phyloP scores from a whole-genome alignment of 805 yeast species.

The Yamadazyma laniorum region DNA sequence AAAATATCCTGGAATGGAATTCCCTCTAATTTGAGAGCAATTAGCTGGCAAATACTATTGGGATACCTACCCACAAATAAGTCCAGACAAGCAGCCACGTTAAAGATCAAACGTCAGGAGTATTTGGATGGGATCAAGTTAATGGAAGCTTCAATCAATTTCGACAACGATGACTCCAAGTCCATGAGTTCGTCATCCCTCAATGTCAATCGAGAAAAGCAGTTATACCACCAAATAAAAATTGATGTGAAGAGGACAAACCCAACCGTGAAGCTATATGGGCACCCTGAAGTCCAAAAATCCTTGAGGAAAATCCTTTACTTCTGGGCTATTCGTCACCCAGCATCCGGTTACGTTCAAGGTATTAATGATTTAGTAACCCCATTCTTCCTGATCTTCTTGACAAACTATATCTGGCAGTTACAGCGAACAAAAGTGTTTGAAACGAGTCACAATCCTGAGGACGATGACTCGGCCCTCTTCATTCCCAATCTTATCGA shows the following conservation, averaged over 20 bases:
- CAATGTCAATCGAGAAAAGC: slow-evolving; percentile 35
- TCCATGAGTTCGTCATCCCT: slow-evolving; percentile 17
- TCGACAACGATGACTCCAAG: slow-evolving; percentile 26
- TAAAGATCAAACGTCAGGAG: slow-evolving; percentile 81
- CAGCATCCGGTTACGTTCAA: slow-evolving; percentile 97
- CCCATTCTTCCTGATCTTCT: slow-evolving; percentile 86
- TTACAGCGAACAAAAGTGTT: slow-evolving; percentile 24
- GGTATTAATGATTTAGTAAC: slow-evolving; percentile 94
- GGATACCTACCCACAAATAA: slow-evolving; percentile 90
- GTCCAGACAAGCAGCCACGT: slow-evolving; percentile 65
- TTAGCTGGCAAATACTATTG: slow-evolving; percentile 83
- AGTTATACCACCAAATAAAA: slow-evolving; percentile 92
- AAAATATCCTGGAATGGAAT: slow-evolving; percentile 93
- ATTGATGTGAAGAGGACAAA: slow-evolving; percentile 95
- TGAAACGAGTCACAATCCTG: slow-evolving; percentile 8
- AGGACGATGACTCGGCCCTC: slow-evolving; percentile 22
- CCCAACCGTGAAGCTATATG: slow-evolving; percentile 75
- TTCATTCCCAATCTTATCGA: slow-evolving; percentile 39
- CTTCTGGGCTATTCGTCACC: slow-evolving; percentile 95
- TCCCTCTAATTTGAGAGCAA: slow-evolving; percentile 75
- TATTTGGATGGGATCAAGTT: slow-evolving; percentile 70
- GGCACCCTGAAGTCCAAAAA: slow-evolving; percentile 66
- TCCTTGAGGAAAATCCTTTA: slow-evolving; percentile 79
- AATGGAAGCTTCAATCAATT: slow-evolving; percentile 46
- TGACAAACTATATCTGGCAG: slow-evolving; percentile 60